Base-by-base conservation (phyloP, 2,329 filamentous ascomycete genomes). In the Diplocarpon rosae region DNA sequence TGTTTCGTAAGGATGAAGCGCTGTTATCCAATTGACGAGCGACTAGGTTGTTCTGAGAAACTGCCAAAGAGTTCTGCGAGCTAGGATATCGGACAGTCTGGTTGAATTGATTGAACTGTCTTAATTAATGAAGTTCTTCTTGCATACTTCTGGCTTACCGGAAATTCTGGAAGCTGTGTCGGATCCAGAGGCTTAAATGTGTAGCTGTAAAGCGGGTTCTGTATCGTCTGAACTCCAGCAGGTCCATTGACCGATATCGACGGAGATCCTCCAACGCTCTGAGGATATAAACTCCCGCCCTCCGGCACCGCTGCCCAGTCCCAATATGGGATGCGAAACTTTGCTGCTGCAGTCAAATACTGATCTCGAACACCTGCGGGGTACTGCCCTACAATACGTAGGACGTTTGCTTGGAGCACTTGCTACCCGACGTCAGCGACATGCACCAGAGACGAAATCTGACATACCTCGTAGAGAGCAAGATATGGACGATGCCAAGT, bases 31-130 rank as follows among this genome's bases (percentile, higher is more conserved):
- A 59, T 13, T 71, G 67, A 11, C 66, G 56, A 11, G 70, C 73
- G 27, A 82, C 70, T 15, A 70, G 62, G 3, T 72, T 65, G 51
- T 84, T 78, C 54, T 79, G 72, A n/a, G 80, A 83, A 9, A 59
- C 58, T 13, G 74, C 73, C 29, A 64, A 57, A 1, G 62, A 50
- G 37, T 60, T 60, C 38, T 62, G 58, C 20, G 58, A 62, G 2
- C 67, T 64, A 53, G 52, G 82, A 69, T 49, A 67, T 48, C 81
- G 69, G 48, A 80, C 69, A 1, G 80, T 85, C 45, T 73, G 67
- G 8, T 66, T 65, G 75, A 76, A 85, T 20, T 63, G 55, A 49
- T 73, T 72, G 52, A 80, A 75, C 75, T 81, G 35, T 7, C 12
- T 7, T 8, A n/a, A 34, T 52, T 24, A 24, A 24, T 24, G 20